These are phyloP conservation scores for Bullera alba DNA, from an alignment of 768 basidiomycete species.

Conservation along the genomic window DNA sequence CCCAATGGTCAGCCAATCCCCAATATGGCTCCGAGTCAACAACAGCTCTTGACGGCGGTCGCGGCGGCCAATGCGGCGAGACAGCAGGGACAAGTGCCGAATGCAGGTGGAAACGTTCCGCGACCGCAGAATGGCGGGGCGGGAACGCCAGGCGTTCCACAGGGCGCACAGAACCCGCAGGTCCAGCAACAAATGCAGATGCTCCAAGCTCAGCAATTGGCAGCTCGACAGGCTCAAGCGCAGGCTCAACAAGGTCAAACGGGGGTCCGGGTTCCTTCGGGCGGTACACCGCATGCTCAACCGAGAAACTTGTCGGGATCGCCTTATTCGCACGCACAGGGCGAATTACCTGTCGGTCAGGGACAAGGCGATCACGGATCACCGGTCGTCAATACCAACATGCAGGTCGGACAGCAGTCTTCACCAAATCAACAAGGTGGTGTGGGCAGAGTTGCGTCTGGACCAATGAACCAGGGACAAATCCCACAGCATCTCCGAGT, in stretches of 20 bases:
- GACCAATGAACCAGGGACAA: conserved; percentile 5
- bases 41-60: conserved; percentile 33
- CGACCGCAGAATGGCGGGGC: too few species aligned
- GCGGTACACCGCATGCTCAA: conserved; percentile 25
- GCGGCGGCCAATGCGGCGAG: conserved; percentile 27
- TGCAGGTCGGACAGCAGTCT: conserved; percentile 5
- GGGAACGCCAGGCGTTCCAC: conserved; percentile 4
- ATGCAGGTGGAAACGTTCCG: conserved; percentile 2
- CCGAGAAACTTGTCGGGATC: conserved; percentile 15
- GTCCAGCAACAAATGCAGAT: conserved; percentile 33
- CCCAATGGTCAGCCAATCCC: conserved; percentile 24
- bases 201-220: conserved; percentile 33
- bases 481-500: conserved; percentile 22
- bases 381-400: conserved; percentile 13
- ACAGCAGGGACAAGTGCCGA: conserved; percentile 4
- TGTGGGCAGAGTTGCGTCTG: conserved; percentile 10
- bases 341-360: conserved; percentile 21
- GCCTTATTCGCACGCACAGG: conserved; percentile 18
- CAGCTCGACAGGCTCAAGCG: conserved; percentile 29
- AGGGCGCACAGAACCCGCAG: conserved; percentile 8
- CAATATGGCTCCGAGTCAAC: conserved; percentile 33
- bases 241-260: conserved; percentile 13
- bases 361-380: conserved; percentile 7
- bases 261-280: conserved; percentile 5
- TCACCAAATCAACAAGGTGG: conserved; percentile 13